Evolutionary conservation across 768 basidiomycete species (phyloP).

Genomic region (Calocera viscosa): DNA sequence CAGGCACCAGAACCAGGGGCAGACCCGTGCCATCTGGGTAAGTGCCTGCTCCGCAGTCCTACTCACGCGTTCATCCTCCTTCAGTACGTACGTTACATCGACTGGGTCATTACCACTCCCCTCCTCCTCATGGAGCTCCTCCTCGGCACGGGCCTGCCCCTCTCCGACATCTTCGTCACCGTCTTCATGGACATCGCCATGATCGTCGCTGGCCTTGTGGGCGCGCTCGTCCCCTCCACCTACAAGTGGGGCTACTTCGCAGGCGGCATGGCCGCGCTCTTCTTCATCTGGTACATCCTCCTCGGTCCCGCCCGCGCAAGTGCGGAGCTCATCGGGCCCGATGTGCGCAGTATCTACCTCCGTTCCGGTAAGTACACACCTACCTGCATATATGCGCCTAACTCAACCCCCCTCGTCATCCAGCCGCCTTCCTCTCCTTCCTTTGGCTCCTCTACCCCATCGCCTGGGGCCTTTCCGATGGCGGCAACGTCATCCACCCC

Average conservation of each 20-base stretch:
- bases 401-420: no score
- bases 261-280: conserved; percentile 36
- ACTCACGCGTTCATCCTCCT: neutral
- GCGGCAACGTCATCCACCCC: conserved; percentile 40
- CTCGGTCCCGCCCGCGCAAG: conserved; percentile 20
- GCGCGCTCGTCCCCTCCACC: conserved; percentile 36
- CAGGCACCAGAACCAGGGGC: conserved; percentile 22
- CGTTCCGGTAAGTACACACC: conserved; percentile 12
- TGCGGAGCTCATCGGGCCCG: conserved; percentile 23
- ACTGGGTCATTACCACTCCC: conserved; percentile 48
- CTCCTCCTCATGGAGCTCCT: conserved; percentile 38
- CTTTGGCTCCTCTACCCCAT: conserved; percentile 47
- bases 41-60: conserved; percentile 9
- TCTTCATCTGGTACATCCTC: conserved; percentile 39
- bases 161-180: conserved; percentile 38
- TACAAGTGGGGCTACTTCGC: conserved; percentile 47
- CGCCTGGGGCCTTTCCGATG: conserved; percentile 44
- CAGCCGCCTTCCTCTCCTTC: conserved; percentile 38
- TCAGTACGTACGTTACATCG: conserved; percentile 42
- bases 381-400: neutral
- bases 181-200: conserved; percentile 39
- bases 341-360: conserved; percentile 24
- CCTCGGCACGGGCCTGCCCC: conserved; percentile 37
- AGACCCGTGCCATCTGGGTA: conserved; percentile 33
- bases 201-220: conserved; percentile 37